Evolutionary conservation across 2,329 filamentous ascomycete genomes (phyloP).

Genomic region (Ophiosphaerella narmari): DNA sequence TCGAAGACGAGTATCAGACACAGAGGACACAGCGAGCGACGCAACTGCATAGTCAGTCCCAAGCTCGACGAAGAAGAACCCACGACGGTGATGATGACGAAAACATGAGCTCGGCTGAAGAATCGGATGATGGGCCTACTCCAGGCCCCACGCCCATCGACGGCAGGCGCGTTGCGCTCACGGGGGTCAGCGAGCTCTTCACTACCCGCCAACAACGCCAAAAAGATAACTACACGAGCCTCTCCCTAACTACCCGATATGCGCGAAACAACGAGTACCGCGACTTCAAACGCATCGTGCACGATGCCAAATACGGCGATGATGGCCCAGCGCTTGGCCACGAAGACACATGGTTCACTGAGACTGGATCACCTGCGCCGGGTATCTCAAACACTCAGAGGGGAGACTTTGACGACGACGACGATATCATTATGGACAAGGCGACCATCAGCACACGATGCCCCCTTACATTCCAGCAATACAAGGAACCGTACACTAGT

Average conservation of each 20-base stretch:
- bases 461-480: slow-evolving; percentile 67
- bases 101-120: slow-evolving; percentile 39
- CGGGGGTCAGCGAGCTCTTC: slow-evolving; percentile 46
- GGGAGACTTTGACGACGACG: slow-evolving; percentile 56
- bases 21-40: slow-evolving; percentile 45
- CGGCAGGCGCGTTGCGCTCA: slow-evolving; percentile 36
- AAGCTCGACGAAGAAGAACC: slow-evolving; percentile 21
- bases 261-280: slow-evolving; percentile 64
- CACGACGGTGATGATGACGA: slow-evolving; percentile 18
- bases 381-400: slow-evolving; percentile 45
- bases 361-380: slow-evolving; percentile 51
- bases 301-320: slow-evolving; percentile 63
- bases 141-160: slow-evolving; percentile 46
- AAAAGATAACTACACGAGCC: slow-evolving; percentile 51
- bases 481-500: slow-evolving; percentile 70
- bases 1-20: slow-evolving; percentile 38
- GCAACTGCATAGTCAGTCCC: slow-evolving; percentile 35
- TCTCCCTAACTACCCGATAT: slow-evolving; percentile 54
- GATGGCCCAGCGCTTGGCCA: slow-evolving; percentile 59
- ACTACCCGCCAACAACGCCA: slow-evolving; percentile 44
- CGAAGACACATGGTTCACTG: slow-evolving; percentile 66
- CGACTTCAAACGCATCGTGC: slow-evolving; percentile 64
- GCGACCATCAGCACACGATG: slow-evolving; percentile 70
- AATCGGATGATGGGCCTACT: slow-evolving; percentile 45
- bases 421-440: slow-evolving; percentile 70